Conservation (phyloP, 2,329 filamentous ascomycete genomes). For the Colletotrichum acutatum region DNA sequence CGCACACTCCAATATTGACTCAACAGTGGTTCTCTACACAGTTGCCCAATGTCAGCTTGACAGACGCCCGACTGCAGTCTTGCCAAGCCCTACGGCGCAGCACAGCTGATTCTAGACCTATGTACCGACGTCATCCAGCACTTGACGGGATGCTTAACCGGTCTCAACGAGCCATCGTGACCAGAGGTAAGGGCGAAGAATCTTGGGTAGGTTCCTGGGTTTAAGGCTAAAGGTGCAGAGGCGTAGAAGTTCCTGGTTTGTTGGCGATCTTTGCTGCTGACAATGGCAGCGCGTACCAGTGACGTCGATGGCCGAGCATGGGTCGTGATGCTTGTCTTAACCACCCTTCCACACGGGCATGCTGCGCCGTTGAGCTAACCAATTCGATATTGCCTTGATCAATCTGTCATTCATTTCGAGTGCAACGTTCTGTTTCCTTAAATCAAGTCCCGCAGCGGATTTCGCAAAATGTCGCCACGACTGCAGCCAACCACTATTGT, state of each 20-base stretch:
- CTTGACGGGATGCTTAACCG: too few species aligned
- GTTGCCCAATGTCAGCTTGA: background rate
- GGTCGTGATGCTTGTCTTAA: background rate
- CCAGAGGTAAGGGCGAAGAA: background rate
- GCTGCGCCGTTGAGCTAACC: background rate
- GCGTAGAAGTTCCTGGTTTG: background rate
- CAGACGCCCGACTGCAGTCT: background rate
- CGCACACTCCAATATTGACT: background rate
- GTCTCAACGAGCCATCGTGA: background rate
- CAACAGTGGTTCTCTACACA: background rate
- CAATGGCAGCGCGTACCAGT: background rate
- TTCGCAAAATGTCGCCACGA: too few species aligned
- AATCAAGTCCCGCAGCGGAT: background rate
- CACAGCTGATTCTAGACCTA: background rate
- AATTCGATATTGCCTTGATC: too few species aligned
- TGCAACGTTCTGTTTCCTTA: background rate
- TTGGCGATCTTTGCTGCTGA: background rate
- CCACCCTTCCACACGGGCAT: too few species aligned
- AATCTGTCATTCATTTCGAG: too few species aligned
- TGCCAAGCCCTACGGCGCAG: background rate
- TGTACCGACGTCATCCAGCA: too few species aligned
- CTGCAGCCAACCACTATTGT: too few species aligned
- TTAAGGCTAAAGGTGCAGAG: too few species aligned
- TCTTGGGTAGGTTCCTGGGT: background rate
- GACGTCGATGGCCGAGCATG: background rate